phyloP scores from a whole-genome alignment of 192 early-diverging fungal species.

The Spizellomyces punctatus region DNA sequence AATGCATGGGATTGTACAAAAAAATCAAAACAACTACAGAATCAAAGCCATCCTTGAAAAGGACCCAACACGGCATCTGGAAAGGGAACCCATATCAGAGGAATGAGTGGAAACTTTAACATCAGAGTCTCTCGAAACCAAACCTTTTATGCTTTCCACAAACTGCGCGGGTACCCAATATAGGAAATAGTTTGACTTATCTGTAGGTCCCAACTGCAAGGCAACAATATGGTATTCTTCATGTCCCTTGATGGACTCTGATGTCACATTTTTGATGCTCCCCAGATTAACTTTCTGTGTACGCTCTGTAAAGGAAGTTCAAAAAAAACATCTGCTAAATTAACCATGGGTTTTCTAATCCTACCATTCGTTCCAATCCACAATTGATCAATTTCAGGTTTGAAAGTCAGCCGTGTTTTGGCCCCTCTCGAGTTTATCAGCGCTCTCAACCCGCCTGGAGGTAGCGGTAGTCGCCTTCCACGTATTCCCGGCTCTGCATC shows the following conservation, averaged over 20 bases:
- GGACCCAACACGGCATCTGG: slow-evolving; percentile 21
- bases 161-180: slow-evolving; percentile 34
- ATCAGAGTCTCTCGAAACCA: background rate
- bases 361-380: slow-evolving; percentile 31
- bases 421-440: slow-evolving; percentile 21
- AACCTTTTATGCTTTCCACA: slow-evolving; percentile 34
- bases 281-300: slow-evolving; percentile 23
- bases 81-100: background rate
- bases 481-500: slow-evolving; percentile 24
- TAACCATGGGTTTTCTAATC: background rate
- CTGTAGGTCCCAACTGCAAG: slow-evolving; percentile 34
- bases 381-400: slow-evolving; percentile 25
- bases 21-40: slow-evolving; percentile 1
- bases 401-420: slow-evolving; percentile 30
- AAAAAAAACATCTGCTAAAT: background rate
- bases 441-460: slow-evolving; percentile 11
- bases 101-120: background rate
- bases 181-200: slow-evolving; percentile 33
- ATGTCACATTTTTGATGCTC: slow-evolving; percentile 15
- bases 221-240: slow-evolving; percentile 33
- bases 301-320: slow-evolving; percentile 9
- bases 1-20: background rate
- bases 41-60: slow-evolving; percentile 17
- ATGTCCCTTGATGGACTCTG: slow-evolving; percentile 24
- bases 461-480: slow-evolving; percentile 6